These are phyloP conservation scores for Whalleya microplaca DNA, from an alignment of 2,329 filamentous ascomycete species.

Conservation along the genomic window DNA sequence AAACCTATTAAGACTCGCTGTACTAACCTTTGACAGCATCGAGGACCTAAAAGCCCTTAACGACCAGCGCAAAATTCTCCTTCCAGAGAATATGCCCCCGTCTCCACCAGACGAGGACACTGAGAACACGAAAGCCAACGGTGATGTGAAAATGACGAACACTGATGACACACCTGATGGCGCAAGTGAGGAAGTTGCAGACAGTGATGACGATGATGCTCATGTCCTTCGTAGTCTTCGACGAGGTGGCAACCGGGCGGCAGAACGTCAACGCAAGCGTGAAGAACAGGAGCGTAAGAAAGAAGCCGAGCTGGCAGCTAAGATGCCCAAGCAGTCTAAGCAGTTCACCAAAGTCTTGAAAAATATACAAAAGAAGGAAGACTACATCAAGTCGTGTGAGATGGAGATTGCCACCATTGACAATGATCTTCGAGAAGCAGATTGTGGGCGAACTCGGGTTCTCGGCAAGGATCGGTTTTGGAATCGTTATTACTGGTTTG, in stretches of 20 bases:
- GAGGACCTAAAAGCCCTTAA: slow-evolving; percentile 74
- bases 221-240: slow-evolving; percentile 56
- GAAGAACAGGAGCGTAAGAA: slow-evolving; percentile 74
- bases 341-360: slow-evolving; percentile 86
- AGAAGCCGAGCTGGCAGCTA: slow-evolving; percentile 65
- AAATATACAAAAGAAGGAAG: slow-evolving; percentile 87
- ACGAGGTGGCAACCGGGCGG: slow-evolving; percentile 68
- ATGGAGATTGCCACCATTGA: slow-evolving; percentile 84
- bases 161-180: slow-evolving; percentile 65
- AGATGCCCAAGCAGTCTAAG: slow-evolving; percentile 79
- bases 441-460: slow-evolving; percentile 86
- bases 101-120: slow-evolving; percentile 53
- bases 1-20: not conserved
- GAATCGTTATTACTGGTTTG: slow-evolving; percentile 99
- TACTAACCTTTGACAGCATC: slow-evolving; percentile 52
- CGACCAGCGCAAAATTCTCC: slow-evolving; percentile 71
- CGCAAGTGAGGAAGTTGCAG: slow-evolving; percentile 64
- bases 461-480: slow-evolving; percentile 95
- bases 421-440: slow-evolving; percentile 89
- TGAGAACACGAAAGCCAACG: slow-evolving; percentile 54
- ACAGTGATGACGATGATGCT: slow-evolving; percentile 76
- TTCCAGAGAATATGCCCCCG: slow-evolving; percentile 72
- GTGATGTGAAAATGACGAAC: slow-evolving; percentile 65
- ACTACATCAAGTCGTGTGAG: slow-evolving; percentile 78
- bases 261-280: slow-evolving; percentile 76